Conservation (phyloP, 2,329 filamentous ascomycete species). For the Cladosporium sp. region DNA sequence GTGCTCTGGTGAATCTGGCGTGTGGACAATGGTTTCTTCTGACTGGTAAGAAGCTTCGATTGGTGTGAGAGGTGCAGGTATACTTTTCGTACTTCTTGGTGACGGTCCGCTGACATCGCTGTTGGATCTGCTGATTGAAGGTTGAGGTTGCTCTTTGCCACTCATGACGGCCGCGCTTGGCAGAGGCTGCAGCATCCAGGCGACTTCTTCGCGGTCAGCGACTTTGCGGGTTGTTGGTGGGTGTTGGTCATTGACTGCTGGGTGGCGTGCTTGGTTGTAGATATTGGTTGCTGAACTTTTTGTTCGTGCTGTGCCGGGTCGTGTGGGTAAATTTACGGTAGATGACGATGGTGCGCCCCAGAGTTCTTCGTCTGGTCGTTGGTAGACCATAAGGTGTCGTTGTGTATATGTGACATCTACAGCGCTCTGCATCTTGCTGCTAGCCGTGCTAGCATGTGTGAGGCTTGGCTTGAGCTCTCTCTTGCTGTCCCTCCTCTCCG, state of each 20-base stretch:
- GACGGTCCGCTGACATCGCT: slow-evolving; percentile 42
- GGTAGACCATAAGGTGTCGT: slow-evolving; percentile 41
- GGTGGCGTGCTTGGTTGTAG: slow-evolving; percentile 21
- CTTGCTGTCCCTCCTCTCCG: slow-evolving; percentile 43
- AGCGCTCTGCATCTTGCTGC: slow-evolving; percentile 38
- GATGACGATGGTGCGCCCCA: slow-evolving; percentile 57
- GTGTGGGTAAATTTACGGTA: slow-evolving; percentile 13
- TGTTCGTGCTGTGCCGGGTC: slow-evolving; percentile 11
- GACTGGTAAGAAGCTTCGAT: slow-evolving; percentile 35
- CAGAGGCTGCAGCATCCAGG: slow-evolving; percentile 91
- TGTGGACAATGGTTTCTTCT: slow-evolving; percentile 21
- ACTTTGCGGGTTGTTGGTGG: slow-evolving; percentile 44
- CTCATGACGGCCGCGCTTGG: slow-evolving; percentile 89
- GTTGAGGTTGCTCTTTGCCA: slow-evolving; percentile 58
- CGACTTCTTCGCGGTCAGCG: slow-evolving; percentile 55
- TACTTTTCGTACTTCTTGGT: slow-evolving; percentile 15
- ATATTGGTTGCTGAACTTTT: slow-evolving; percentile 11
- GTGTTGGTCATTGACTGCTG: slow-evolving; percentile 68
- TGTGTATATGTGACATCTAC: slow-evolving; percentile 17
- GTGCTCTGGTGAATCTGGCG: slow-evolving; percentile 32
- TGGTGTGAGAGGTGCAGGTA: slow-evolving; percentile 30
- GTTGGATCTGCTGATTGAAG: slow-evolving; percentile 36
- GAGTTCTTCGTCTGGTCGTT: slow-evolving; percentile 81
- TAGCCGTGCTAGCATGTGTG: slow-evolving; percentile 41
- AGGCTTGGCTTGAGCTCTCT: slow-evolving; percentile 57